These are phyloP conservation scores for Themeda triandra DNA, from an alignment of 176 grass and related monocot species.

Conservation along the genomic window DNA sequence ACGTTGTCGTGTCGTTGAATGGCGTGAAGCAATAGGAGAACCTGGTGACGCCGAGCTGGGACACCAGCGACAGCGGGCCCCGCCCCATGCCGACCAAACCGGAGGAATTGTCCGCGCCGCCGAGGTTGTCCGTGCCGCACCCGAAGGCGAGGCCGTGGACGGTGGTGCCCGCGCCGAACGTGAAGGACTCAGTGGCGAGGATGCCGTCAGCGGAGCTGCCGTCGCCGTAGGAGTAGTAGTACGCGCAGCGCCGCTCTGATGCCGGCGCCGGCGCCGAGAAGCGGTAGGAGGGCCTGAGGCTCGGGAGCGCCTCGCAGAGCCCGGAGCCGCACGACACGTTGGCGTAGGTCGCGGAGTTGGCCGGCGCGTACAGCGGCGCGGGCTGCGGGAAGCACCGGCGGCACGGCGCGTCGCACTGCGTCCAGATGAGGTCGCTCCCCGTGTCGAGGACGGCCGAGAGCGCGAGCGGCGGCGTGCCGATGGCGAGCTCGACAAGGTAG, in stretches of 20 bases:
- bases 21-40: slow-evolving; percentile 53
- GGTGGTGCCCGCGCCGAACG: not conserved
- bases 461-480: slow-evolving; percentile 48
- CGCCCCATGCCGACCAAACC: slow-evolving; percentile 40
- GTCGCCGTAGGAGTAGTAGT: slow-evolving; percentile 36
- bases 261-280: not conserved
- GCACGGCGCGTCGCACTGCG: slow-evolving; percentile 65
- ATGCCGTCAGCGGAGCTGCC: slow-evolving; percentile 35
- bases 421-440: slow-evolving; percentile 83
- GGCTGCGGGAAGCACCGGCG: slow-evolving; percentile 50
- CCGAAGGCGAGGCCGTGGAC: slow-evolving; percentile 28
- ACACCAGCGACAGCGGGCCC: slow-evolving; percentile 32
- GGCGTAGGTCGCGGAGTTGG: slow-evolving; percentile 46
- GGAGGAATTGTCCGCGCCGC: slow-evolving; percentile 35
- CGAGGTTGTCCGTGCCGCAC: slow-evolving; percentile 41
- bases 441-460: slow-evolving; percentile 68
- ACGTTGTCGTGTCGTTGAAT: slow-evolving; percentile 1
- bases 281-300: not conserved
- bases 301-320: slow-evolving; percentile 33
- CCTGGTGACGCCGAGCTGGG: slow-evolving; percentile 28
- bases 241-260: slow-evolving; percentile 3
- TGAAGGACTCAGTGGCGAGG: slow-evolving; percentile 25
- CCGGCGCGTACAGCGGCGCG: not conserved
- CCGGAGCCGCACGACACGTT: slow-evolving; percentile 32
- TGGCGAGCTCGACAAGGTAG: slow-evolving; percentile 60